Conservation (phyloP, 2,329 filamentous ascomycete genomes). For the Cyphellophora europaea region DNA sequence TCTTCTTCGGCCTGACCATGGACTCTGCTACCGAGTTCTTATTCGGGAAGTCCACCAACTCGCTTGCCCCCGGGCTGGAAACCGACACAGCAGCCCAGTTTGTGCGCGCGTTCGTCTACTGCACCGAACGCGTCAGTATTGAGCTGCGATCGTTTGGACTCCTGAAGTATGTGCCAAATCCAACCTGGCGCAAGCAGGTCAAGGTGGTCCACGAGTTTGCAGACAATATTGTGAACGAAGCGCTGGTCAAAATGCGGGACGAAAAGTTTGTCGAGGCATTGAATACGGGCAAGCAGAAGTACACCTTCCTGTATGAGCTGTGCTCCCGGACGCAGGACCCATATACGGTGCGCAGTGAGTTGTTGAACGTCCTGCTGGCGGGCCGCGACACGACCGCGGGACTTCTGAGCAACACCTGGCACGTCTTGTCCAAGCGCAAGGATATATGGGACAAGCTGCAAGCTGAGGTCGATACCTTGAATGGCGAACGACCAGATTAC, state of each 20-base stretch:
- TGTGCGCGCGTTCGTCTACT: slow-evolving; percentile 15
- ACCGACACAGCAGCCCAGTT: slow-evolving; percentile 14
- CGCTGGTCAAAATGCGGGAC: slow-evolving; percentile 6
- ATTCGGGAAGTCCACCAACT: slow-evolving; percentile 46
- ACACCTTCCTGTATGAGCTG: slow-evolving; percentile 18
- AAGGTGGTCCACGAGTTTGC: slow-evolving; percentile 17
- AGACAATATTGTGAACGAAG: slow-evolving; percentile 14
- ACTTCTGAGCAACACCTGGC: slow-evolving; percentile 25
- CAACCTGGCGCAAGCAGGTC: slow-evolving; percentile 11
- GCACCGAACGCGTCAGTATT: slow-evolving; percentile 8
- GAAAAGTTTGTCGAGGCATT: slow-evolving; percentile 25
- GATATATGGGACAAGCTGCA: slow-evolving; percentile 35
- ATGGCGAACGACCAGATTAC: slow-evolving; percentile 15
- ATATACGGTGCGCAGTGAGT: slow-evolving; percentile 14
- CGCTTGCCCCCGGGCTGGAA: slow-evolving; percentile 12
- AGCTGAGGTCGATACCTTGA: slow-evolving; percentile 18
- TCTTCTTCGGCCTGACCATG: slow-evolving; percentile 58
- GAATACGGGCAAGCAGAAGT: slow-evolving; percentile 4
- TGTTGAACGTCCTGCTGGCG: slow-evolving; percentile 29
- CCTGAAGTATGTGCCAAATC: slow-evolving; percentile 10
- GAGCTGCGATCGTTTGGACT: slow-evolving; percentile 14
- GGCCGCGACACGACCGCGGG: slow-evolving; percentile 29
- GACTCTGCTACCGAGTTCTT: slow-evolving; percentile 61
- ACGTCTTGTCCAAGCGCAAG: slow-evolving; percentile 22
- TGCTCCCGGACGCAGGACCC: slow-evolving; percentile 15